Evolutionary conservation across 164 flowering plant genomes (phyloP).

Genomic region (Tetracentron sinense): DNA sequence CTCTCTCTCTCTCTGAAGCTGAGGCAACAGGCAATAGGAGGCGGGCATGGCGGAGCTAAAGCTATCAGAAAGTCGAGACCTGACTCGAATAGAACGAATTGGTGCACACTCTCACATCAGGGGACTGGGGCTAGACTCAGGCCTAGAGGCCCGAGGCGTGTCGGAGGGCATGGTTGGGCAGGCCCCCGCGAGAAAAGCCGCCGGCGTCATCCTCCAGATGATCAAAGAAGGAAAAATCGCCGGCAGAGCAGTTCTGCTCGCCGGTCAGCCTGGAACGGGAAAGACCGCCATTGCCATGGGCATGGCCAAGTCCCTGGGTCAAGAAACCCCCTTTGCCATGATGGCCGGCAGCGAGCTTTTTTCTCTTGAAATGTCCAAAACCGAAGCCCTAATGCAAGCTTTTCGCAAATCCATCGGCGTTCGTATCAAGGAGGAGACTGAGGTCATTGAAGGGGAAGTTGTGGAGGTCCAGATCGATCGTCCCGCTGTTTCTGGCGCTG

Average conservation of each 20-base stretch:
- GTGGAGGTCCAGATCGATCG: slow-evolving; percentile 85
- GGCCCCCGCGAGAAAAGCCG: slow-evolving; percentile 74
- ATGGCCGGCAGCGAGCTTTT: slow-evolving; percentile 77
- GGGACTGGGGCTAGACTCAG: slow-evolving; percentile 89
- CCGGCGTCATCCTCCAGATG: slow-evolving; percentile 91
- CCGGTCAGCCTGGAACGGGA: slow-evolving; percentile 95
- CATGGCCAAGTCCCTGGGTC: slow-evolving; percentile 82
- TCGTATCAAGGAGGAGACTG: slow-evolving; percentile 87
- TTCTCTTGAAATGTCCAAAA: slow-evolving; percentile 88
- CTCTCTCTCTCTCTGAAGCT: not conserved
- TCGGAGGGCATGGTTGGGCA: slow-evolving; percentile 98
- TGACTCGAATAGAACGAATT: slow-evolving; percentile 88
- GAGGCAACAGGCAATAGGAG: too few species aligned
- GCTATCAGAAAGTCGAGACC: slow-evolving; percentile 75
- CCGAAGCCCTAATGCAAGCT: slow-evolving; percentile 82
- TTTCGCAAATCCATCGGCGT: slow-evolving; percentile 87
- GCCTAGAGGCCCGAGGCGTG: slow-evolving; percentile 67
- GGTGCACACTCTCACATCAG: slow-evolving; percentile 99
- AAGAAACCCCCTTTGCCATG: slow-evolving; percentile 91
- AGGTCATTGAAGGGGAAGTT: slow-evolving; percentile 88
- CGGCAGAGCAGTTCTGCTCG: slow-evolving; percentile 82
- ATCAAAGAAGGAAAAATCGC: slow-evolving; percentile 84
- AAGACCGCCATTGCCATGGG: slow-evolving; percentile 97
- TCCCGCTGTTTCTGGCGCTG: slow-evolving; percentile 69
- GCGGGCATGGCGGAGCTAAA: slow-evolving; percentile 76